Base-by-base conservation (phyloP, 352 stramenopile species). In the Globisporangium acanthophoron region DNA sequence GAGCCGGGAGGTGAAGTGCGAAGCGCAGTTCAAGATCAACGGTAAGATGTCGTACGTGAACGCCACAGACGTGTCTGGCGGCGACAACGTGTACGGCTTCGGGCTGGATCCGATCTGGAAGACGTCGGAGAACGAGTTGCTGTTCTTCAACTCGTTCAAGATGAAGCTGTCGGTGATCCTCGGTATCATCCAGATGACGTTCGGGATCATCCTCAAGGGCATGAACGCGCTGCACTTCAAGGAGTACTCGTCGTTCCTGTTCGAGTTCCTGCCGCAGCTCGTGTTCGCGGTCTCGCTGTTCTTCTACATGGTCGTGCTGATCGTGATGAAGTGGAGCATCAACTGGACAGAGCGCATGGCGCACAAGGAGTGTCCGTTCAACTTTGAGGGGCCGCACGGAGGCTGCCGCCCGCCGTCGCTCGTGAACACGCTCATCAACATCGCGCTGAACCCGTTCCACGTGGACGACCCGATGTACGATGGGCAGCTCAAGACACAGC, bases 71-170 rank as follows among this genome's bases (percentile, higher is more conserved):
- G 84, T 96, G n/a, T 76, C 81, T 31, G 58, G 45, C 8, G 82
- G 83, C 52, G 67, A 69, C 18, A 96, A 95, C 56, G 96, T 99
- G 35, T 99, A 99, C 70, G 90, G 94, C 16, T 95, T 99, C 71
- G 97, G 97, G 35, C 64, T 99, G 40, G 97, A 99, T 76, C 97
- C 97, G 12, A 92, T 98, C 47, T 99, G 97, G 97, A 97, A 99
- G 64, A 95, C 97, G 51, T 91, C 95, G 31, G 80, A 87, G 21
- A 99, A 99, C 73, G 96, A 99, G 56, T 77, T 99, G 56, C 70
- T 99, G 16, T 99, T 99, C 68, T 99, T 99, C 76, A 99, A 99
- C 83, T 99, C 94, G 40, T 98, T 99, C 86, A 99, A 99, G 80
- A 99, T 99, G 97, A 99, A 99, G 80, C 86, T 99, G 21, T 97